Percentiles rank a stretch among this genome's conserved stretches.
phyloP scores from a whole-genome alignment of 225 moss, liverwort and hornwort genomes.

The Bryum argenteum region DNA sequence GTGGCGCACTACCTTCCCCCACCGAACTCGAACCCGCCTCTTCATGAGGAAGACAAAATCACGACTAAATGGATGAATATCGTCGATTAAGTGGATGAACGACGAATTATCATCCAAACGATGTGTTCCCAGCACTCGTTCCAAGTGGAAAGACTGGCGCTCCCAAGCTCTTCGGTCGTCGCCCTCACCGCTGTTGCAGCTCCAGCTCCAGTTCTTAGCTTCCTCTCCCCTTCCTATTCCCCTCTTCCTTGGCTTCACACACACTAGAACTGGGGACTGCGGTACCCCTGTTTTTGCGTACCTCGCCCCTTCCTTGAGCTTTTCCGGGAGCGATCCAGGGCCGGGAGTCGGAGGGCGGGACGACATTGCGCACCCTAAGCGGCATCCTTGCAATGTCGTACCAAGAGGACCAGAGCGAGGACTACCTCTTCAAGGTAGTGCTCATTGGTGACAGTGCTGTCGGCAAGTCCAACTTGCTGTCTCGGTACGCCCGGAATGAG shows the following conservation, averaged over 20 bases:
- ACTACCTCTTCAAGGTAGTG: slow-evolving; percentile 96
- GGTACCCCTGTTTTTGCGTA: too few relatives aligned
- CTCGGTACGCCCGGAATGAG: slow-evolving; percentile 87
- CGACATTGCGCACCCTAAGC: slow-evolving; percentile 30
- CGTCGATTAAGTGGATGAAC: neutral
- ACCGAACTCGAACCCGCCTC: neutral
- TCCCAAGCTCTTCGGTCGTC: slow-evolving; percentile 23
- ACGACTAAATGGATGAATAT: neutral
- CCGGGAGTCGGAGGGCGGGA: neutral
- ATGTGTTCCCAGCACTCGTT: slow-evolving; percentile 17
- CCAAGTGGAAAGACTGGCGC: slow-evolving; percentile 22
- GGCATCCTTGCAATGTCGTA: slow-evolving; percentile 43
- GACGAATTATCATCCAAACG: neutral
- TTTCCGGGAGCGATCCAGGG: neutral
- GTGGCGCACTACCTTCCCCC: neutral
- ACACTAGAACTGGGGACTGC: neutral
- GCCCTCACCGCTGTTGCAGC: slow-evolving; percentile 8
- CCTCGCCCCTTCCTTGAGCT: neutral
- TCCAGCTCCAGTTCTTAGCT: slow-evolving; percentile 14
- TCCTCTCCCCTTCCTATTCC: neutral
- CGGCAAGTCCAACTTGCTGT: slow-evolving; percentile 85
- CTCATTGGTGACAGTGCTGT: slow-evolving; percentile 93
- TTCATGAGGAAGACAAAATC: neutral
- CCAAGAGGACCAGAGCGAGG: slow-evolving; percentile 87
- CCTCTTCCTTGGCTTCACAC: neutral